Base-by-base conservation (phyloP, 179 eudicot species). In the Kewa caespitosa region DNA sequence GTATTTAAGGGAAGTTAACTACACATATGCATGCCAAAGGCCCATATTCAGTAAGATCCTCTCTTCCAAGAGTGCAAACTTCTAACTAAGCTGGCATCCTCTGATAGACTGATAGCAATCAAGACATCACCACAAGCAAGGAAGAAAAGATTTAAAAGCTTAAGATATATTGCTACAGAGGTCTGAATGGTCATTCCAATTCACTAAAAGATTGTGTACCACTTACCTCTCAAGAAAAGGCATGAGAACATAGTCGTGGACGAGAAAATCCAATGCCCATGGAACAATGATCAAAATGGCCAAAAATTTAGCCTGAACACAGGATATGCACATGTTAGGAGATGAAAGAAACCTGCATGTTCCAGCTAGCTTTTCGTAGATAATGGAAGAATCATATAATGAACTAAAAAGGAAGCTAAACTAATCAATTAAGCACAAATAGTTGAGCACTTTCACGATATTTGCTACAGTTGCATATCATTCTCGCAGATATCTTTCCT, bases 151-250 rank as follows among this genome's bases (percentile, higher is more conserved):
- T 48, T 48, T 18, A 18, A 17, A 17, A 11, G 22, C 15, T 48
- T 17, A 17, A 48, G 20, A 12, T 23, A 48, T 4, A 23, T 23
- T 48, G 54, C 17, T 17, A 17, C 22, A 48, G 20, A 17, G 54
- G 22, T 48, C 7, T 48, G 54, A 48, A 48, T 48, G 54, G 8
- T 54, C 60, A 54, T n/a, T 23, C 7, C 27, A 23, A 4, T 46
- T 46, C 18, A 5, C 80, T 70, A 48, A 38, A 76, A 76, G 43
- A 70, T 27, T 36, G 34, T 57, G 11, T 17, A 80, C 59, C 2
- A 42, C 43, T 84, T 87, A 92, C 98, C 97, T 94, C 85, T 94
- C 98, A 67, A 94, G 81, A 66, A 94, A 94, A 73, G 98, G 99
- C 98, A 96, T 81, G 77, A 96, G 90, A 74, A 86, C 92, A 79